Base-by-base conservation (phyloP, 257 asterid genomes). In the Oldenlandia corymbosa region DNA sequence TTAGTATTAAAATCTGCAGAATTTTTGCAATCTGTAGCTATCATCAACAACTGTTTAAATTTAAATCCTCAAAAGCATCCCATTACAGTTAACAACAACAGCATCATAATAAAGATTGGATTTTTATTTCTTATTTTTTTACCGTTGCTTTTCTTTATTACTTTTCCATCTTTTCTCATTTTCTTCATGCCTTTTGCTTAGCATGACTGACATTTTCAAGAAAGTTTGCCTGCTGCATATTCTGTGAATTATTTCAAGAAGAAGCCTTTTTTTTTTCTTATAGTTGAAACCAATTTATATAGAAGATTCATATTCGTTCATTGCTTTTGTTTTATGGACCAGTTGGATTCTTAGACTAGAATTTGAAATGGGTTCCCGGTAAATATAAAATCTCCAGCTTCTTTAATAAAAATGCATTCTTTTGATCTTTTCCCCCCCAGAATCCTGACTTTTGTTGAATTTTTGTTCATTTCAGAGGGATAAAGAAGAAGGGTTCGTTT, bases 1-100 rank as follows among this genome's bases (percentile, higher is more conserved):
- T n/a, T n/a, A n/a, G 46, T 45, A 41, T 42, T 42, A 13, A 11
- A 34, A 24, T n/a, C 54, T 67, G 12, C 63, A 27, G 45, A 4
- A n/a, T n/a, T n/a, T n/a, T n/a, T n/a, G 32, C n/a, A 50, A 43
- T 60, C 49, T 50, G n/a, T 51, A 76, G 70, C 70, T 65, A 21
- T 52, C 32, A 52, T 74, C 78, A 66, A 60, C 80, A 66, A 62
- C 80, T 53, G 78, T 85, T 83, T 84, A 83, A 88, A 85, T 81
- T 88, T 90, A 77, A 84, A 80, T 42, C 65, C 74, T n/a, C n/a
- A n/a, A n/a, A n/a, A 79, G 57, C 73, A 53, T n/a, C 68, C 73
- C 58, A 72, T 64, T 76, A 69, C 83, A 86, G 84, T 87, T 83
- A 58, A 43, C 58, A n/a, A n/a, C n/a, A n/a, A n/a, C n/a, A n/a